Percentiles rank a stretch among this genome's conserved stretches.
Evolutionary conservation across 2,329 filamentous ascomycete genomes (phyloP).

Genomic region (Neonectria faginata): DNA sequence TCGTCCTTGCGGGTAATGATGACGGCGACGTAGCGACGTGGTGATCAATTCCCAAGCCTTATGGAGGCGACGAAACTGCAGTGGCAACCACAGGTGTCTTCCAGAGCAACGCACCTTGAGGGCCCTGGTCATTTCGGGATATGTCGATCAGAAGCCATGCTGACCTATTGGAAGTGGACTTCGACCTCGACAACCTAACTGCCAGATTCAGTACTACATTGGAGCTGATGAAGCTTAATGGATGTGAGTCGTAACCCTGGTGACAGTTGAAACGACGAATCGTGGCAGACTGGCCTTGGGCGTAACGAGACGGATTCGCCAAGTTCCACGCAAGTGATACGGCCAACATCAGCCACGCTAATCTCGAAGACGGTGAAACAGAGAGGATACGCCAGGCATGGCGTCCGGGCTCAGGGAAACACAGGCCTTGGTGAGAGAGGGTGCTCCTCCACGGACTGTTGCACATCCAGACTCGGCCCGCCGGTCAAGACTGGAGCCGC

Average conservation of each 20-base stretch:
- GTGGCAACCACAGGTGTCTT: not conserved
- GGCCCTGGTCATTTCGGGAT: not conserved
- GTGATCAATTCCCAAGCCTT: not conserved
- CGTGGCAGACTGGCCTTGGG: conserved; percentile 22
- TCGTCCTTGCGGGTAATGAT: not conserved
- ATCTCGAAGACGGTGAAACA: conserved; percentile 46
- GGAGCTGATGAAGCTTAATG: conserved; percentile 13
- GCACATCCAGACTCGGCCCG: conserved; percentile 46
- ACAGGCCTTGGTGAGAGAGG: conserved; percentile 34
- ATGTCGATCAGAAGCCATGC: not conserved
- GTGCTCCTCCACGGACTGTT: conserved; percentile 31
- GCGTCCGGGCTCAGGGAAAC: conserved; percentile 32
- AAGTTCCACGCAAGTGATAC: conserved; percentile 38
- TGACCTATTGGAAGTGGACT: not conserved
- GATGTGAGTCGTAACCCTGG: conserved; percentile 5
- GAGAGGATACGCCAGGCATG: conserved; percentile 34
- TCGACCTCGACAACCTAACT: conserved; percentile 4
- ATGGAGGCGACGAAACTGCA: not conserved
- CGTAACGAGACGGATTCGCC: conserved; percentile 28
- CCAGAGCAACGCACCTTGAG: not conserved
- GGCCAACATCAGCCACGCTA: conserved; percentile 39
- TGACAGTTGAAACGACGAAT: conserved; percentile 18
- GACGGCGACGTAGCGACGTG: not conserved
- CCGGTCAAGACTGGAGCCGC: conserved; percentile 38
- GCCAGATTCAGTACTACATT: conserved; percentile 5